Evolutionary conservation across 164 flowering plant genomes (phyloP), one percentile per base, ranked within the genome.

Genomic region (Berberis vulgaris): DNA sequence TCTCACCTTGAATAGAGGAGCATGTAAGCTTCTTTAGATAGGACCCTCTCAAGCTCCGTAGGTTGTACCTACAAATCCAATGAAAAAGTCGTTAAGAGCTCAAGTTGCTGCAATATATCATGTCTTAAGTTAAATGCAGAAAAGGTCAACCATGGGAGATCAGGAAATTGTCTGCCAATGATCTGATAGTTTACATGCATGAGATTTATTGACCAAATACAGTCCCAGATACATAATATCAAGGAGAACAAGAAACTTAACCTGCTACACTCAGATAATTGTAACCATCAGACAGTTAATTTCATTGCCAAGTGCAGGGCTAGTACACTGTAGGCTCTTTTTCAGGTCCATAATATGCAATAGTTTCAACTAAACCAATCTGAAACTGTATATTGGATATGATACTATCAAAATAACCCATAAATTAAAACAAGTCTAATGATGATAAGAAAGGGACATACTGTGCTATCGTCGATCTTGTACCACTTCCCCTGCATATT

Each of bases 401-500:
- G 26, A 43, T n/a, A 6, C 1, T 2, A 26, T 3, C n/a, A 1
- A 52, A 4, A 52, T 52, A 52, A 12, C 8, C 2, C 1, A 10
- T 52, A 52, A 7, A 52, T 10, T 52, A 7, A 10, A 26, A 52
- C n/a, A 52, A 52, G n/a, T 26, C 26, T 12, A 38, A 4, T 47
- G 47, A 58, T 57, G 63, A 41, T 58, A 64, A n/a, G 63, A 57
- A 71, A 42, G 54, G 53, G 68, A 73, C 83, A 62, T 89, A 95
- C 99, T 76, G 66, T 68, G 79, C 87, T 85, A 66, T 91, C 97
- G 73, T 95, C 97, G 69, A 81, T 76, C 84, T 80, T 86, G 82
- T 79, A 91, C 99, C 97, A 95, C 77, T 79, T 87, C 67, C 83
- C 86, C 63, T 82, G 88, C 47, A 57, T 62, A 61, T 79, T 83